Base-by-base conservation (phyloP, 2,329 filamentous ascomycete genomes). In the Xylariomycetidae sp. region DNA sequence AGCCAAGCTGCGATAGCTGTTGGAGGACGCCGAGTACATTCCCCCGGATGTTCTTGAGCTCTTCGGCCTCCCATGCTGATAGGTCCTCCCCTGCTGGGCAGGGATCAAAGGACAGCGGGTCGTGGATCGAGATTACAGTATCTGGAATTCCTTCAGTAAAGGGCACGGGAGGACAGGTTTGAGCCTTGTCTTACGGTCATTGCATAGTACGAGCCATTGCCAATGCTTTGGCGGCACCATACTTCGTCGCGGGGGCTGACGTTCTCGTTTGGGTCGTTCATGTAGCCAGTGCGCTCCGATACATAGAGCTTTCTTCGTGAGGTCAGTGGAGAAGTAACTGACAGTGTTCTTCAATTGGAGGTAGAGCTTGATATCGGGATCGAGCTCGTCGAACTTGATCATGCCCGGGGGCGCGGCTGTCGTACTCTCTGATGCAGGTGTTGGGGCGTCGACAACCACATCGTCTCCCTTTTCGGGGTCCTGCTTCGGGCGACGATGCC, bases 281-380 rank as follows among this genome's bases (percentile, higher is more conserved):
- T 62, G 74, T 40, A 74, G 67, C 58, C 67, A 82, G 53, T 86
- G 86, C 49, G 80, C 85, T 17, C 83, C 83, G 25, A 86, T 63
- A 46, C 80, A 85, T 2, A 85, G 65, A 46, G 78, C 78, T 82
- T 67, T 69, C 12, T 68, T 60, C 0, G 81, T 82, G 54, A 80
- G 74, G 47, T 88, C 83, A 10, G 85, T 72, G 1, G 81, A 82
- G 10, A 78, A 80, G 55, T 83, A 88, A 53, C 86, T 82, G 66
- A 82, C 82, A n/a, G 85, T 79, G 34, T 80, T 72, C 41, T 83
- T 70, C 5, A 82, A 73, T 25, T 86, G 67, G 19, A 74, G 31
- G 39, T 61, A 61, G 40, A 69, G 47, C 41, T 60, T 46, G 37
- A 63, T 35, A 19, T 12, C 20, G 8, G 8, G 20, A 8, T 23